Base-by-base conservation (phyloP, 2,329 filamentous ascomycete genomes). In the Calonectria fujianensis region DNA sequence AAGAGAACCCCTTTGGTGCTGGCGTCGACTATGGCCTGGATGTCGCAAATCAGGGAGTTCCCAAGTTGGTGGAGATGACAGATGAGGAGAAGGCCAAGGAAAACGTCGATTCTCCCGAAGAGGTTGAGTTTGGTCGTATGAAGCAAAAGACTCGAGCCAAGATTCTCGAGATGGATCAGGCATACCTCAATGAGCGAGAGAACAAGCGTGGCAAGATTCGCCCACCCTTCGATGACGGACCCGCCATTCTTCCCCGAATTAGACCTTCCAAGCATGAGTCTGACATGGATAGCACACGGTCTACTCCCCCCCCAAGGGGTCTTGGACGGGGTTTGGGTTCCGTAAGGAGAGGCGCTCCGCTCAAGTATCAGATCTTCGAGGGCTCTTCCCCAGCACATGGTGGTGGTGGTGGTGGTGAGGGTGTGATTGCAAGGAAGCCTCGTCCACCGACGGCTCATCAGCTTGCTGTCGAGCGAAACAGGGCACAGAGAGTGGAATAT, bases 1-100 rank as follows among this genome's bases (percentile, higher is more conserved):
- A 95, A 63, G 93, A 95, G 79, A 99, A 99, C 81, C 97, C 97
- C 0, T 99, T 98, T 80, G 97, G 97, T 0, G 83, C 88, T 14
- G 93, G 92, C 16, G 91, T 94, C 3, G 92, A 93, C 81, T 94
- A 94, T 76, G 90, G 88, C 11, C 86, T 91, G 1, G 90, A 91
- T 74, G 90, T 93, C 2, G 91, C 91, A 52, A 94, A 93, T 75
- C 92, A 94, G 82, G 92, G 92, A 76, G 91, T 96, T 6, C 94
- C 95, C 4, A 84, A 89, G 18, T 89, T 97, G 77, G 89, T 91
- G 39, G 87, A 90, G 78, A 88, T 97, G 87, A 91, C 90, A 0
- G 86, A 90, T 0, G 93, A 94, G 57, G 89, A 95, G 80, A 91
- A 93, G 79, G 89, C 86, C 1, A 79, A 85, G 32, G 95, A 97